phyloP scores from a whole-genome alignment of 78 protist species.

The Trichosphaerium sp. region DNA sequence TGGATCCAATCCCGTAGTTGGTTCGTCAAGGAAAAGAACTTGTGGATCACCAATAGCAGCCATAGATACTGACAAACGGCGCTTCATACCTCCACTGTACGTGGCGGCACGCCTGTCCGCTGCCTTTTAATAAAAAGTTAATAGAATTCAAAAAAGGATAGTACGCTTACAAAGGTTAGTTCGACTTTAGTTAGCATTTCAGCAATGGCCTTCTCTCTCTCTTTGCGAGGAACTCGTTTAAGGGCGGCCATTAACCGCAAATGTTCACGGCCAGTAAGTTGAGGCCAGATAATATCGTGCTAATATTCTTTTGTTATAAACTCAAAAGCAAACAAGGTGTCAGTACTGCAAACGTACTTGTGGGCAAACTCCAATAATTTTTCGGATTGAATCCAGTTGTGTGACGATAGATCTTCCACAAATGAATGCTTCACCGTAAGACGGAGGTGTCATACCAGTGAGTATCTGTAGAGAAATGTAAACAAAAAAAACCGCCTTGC shows the following conservation, averaged over 20 bases:
- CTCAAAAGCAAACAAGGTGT: conserved; percentile 12
- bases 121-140: background rate
- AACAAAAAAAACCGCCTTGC: background rate
- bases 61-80: conserved; percentile 42
- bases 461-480: conserved; percentile 6
- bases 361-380: conserved; percentile 52
- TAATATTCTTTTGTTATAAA: conserved; percentile 12
- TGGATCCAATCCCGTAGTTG: conserved; percentile 48
- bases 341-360: too few relatives aligned
- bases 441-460: conserved; percentile 31
- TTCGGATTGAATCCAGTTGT: background rate
- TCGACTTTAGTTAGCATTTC: too few relatives aligned
- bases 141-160: background rate
- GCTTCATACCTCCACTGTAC: conserved; percentile 45
- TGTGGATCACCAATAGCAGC: conserved; percentile 58
- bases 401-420: background rate
- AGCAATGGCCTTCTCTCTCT: too few relatives aligned
- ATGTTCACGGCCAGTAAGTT: conserved; percentile 56
- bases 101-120: background rate
- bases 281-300: conserved; percentile 58
- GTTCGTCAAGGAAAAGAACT: conserved; percentile 40
- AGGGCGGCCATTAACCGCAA: conserved; percentile 28
- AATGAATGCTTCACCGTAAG: conserved; percentile 2
- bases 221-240: conserved; percentile 12
- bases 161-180: background rate